These are phyloP conservation scores for Suhomyces xylopsoci DNA, from an alignment of 805 yeast genomes.

Conservation along the genomic window DNA sequence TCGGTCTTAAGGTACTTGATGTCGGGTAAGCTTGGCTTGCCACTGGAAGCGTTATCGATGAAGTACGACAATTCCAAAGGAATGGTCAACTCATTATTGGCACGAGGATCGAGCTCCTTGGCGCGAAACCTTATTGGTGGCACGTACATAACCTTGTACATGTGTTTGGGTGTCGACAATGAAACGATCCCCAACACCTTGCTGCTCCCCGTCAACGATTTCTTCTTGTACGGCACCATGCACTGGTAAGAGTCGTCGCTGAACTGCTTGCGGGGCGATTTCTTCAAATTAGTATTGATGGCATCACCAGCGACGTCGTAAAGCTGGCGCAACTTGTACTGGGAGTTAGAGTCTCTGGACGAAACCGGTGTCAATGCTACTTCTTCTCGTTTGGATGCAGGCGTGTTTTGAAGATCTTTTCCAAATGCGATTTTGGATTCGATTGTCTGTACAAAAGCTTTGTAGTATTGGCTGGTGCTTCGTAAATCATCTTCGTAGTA, in stretches of 20 bases:
- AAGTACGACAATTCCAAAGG: constrained; percentile 34
- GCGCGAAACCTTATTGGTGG: constrained; percentile 31
- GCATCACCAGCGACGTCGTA: constrained; percentile 25
- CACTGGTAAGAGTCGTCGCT: constrained; percentile 28
- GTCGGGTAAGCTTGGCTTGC: constrained; percentile 27
- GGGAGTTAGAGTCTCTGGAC: constrained; percentile 15
- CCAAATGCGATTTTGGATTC: constrained; percentile 25
- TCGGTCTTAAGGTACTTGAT: constrained; percentile 33
- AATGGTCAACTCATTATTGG: constrained; percentile 18
- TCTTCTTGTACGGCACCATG: constrained; percentile 30
- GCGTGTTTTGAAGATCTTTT: constrained; percentile 12
- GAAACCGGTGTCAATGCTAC: constrained; percentile 15
- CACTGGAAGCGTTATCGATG: constrained; percentile 6
- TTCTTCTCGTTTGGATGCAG: constrained; percentile 8
- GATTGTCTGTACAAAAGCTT: constrained; percentile 33
- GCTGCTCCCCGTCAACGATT: constrained; percentile 30
- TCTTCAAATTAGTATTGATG: constrained; percentile 12
- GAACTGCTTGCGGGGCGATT: constrained; percentile 13
- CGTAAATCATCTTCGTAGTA: constrained; percentile 14
- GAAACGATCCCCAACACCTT: constrained; percentile 31
- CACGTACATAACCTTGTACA: constrained; percentile 26
- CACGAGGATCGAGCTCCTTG: constrained; percentile 1
- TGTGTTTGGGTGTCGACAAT: constrained; percentile 33
- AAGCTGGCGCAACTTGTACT: constrained; percentile 29
- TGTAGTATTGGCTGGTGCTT: constrained; percentile 25